phyloP scores from a whole-genome alignment of 352 stramenopile species.

The Globisporangium abappressorium region DNA sequence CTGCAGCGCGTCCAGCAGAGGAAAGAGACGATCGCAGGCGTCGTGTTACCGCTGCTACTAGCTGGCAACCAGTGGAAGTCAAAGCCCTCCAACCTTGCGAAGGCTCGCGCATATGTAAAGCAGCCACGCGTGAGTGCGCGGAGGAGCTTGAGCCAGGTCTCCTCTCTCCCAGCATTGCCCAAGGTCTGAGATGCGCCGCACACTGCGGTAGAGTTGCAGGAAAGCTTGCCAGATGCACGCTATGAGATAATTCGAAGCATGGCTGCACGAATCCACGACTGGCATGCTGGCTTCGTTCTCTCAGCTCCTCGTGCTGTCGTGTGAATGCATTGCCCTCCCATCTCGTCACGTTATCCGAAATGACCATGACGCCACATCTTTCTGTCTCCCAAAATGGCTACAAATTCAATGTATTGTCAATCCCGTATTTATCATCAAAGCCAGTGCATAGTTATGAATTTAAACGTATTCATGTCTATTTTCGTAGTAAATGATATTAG shows the following conservation, averaged over 20 bases:
- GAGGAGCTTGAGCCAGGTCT: slow-evolving; percentile 9
- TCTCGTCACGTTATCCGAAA: not conserved
- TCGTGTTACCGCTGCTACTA: not conserved
- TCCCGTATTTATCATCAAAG: not conserved
- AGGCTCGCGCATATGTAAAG: not conserved
- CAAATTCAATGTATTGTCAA: not conserved
- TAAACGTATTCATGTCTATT: not conserved
- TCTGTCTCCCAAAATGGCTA: not conserved
- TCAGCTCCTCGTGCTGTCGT: not conserved
- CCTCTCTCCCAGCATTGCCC: slow-evolving; percentile 5
- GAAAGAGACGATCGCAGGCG: not conserved
- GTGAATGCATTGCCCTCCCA: too few relatives aligned
- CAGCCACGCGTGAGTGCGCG: not conserved
- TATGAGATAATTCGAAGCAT: not conserved
- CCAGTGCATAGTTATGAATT: not conserved
- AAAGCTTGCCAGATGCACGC: not conserved
- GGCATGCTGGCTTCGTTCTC: not conserved
- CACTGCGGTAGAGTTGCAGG: too few relatives aligned
- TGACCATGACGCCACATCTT: too few relatives aligned
- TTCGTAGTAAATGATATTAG: not conserved
- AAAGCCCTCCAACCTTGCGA: not conserved
- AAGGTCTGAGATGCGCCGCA: not conserved
- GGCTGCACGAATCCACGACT: not conserved
- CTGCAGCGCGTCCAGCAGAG: slow-evolving; percentile 12
- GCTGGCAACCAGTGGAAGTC: not conserved